Conservation (phyloP, 148 eudicot species). For the Rhododendron ovatum region DNA sequence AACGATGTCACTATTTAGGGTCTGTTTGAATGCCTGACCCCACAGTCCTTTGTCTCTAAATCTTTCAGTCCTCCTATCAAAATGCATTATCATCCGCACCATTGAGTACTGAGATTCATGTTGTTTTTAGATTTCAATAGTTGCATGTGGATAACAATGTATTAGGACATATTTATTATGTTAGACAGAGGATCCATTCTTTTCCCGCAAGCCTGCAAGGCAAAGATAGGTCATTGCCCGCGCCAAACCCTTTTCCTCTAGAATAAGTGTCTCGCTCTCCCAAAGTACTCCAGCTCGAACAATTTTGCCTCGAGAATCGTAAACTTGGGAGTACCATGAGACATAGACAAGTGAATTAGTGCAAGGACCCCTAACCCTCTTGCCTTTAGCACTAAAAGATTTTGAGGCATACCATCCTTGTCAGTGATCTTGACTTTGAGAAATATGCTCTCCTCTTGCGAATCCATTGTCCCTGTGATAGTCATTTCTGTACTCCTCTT, state of each 20-base stretch:
- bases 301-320: not conserved
- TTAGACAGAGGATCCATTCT: not conserved
- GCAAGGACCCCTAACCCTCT: not conserved
- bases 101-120: not conserved
- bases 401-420: constrained; percentile 26
- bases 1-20: constrained; percentile 3
- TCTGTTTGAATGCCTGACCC: not conserved
- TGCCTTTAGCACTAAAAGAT: not conserved
- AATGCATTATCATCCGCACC: not conserved
- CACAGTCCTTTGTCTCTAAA: not conserved
- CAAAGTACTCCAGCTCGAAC: not conserved
- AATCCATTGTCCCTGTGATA: constrained; percentile 44
- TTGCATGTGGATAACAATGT: not conserved
- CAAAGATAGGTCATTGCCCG: not conserved
- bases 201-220: not conserved
- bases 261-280: not conserved
- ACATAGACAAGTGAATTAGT: not conserved
- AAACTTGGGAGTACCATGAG: not conserved
- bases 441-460: constrained; percentile 43
- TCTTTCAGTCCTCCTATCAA: not conserved
- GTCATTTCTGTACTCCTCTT: constrained; percentile 35
- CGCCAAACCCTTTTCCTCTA: not conserved
- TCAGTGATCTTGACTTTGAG: constrained; percentile 43
- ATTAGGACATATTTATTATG: not conserved
- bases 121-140: not conserved